Percentiles rank a stretch among this genome's conserved stretches.
phyloP scores from a whole-genome alignment of 371 early-diverging fungal genomes.

The Rhizopus sp. region DNA sequence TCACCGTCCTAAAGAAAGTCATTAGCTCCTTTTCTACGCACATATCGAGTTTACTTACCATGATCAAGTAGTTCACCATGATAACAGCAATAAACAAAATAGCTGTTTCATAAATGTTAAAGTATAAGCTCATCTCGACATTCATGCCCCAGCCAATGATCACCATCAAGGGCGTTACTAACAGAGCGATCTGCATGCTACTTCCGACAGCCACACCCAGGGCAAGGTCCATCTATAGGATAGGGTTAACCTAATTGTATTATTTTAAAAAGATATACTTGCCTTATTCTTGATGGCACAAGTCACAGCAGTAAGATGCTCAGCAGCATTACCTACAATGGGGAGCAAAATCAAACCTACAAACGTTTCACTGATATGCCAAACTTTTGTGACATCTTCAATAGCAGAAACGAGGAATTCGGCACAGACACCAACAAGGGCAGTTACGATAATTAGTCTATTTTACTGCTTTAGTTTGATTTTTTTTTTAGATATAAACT shows the following conservation, averaged over 20 bases:
- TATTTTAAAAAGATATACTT: not conserved
- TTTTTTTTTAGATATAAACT: not conserved
- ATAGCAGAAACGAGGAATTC: conserved; percentile 83
- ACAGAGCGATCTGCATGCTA: conserved; percentile 89
- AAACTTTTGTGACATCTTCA: conserved; percentile 65
- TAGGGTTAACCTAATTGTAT: not conserved
- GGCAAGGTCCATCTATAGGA: conserved; percentile 74
- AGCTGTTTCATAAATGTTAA: conserved; percentile 80
- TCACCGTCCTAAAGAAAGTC: conserved; percentile 55
- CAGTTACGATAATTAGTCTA: conserved; percentile 41
- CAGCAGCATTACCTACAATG: conserved; percentile 84
- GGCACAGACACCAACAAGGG: conserved; percentile 74
- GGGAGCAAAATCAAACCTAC: conserved; percentile 87
- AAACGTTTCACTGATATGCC: conserved; percentile 75
- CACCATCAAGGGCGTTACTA: conserved; percentile 87
- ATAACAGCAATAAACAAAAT: conserved; percentile 83
- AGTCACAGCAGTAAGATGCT: conserved; percentile 83
- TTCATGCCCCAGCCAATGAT: conserved; percentile 86
- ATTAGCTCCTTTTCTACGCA: not conserved
- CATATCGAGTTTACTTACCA: conserved; percentile 19
- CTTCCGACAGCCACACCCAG: conserved; percentile 88
- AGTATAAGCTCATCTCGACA: conserved; percentile 75
- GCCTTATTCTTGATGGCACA: conserved; percentile 81
- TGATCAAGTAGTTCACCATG: conserved; percentile 80
- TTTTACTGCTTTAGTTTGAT: not conserved